Base-by-base conservation (phyloP, 2,329 filamentous ascomycete genomes). In the Cercospora zeina region DNA sequence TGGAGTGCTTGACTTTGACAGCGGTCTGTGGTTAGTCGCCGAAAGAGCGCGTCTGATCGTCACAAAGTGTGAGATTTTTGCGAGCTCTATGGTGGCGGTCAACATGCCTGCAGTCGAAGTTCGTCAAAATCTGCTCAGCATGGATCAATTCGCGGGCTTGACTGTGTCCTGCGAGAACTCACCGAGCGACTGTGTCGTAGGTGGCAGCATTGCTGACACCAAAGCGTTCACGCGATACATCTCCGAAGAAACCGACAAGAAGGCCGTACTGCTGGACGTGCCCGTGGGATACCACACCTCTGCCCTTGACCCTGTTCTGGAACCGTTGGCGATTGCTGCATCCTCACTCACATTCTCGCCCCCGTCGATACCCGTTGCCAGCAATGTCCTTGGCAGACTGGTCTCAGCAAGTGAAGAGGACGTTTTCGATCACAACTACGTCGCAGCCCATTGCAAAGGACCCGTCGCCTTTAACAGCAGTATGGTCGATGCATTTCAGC, bases 331-430 rank as follows among this genome's bases (percentile, higher is more conserved):
- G 30, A 31, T 16, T 27, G 55, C 50, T n/a, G 59, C 62, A 55
- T 42, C 42, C 24, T 36, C 33, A 13, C 24, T 62, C 13, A 39
- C 24, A 10, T 58, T 58, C 34, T 57, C 45, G 11, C 37, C 53
- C 13, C 63, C 63, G 7, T 54, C 30, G 4, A 36, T 65, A 31
- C 49, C 63, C 19, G 56, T 63, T 27, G 63, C 59, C 16, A 62
- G 58, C 53, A 65, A 65, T 45, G 63, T 63, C n/a, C 61, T 65
- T 9, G 63, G 63, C 14, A 54, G 63, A 37, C 42, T 63, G 16
- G 37, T 65, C 30, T 34, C 63, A 49, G 33, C 47, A 11, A 61
- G 63, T 7, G 51, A 54, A 31, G 61, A 65, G 53, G 30, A 57
- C 30, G 54, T 61, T 3, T 61, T 65, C 24, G 47, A 36, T 19